Evolutionary conservation across 139 green algal species (phyloP).

Genomic region (Spirogloea muscicola): DNA sequence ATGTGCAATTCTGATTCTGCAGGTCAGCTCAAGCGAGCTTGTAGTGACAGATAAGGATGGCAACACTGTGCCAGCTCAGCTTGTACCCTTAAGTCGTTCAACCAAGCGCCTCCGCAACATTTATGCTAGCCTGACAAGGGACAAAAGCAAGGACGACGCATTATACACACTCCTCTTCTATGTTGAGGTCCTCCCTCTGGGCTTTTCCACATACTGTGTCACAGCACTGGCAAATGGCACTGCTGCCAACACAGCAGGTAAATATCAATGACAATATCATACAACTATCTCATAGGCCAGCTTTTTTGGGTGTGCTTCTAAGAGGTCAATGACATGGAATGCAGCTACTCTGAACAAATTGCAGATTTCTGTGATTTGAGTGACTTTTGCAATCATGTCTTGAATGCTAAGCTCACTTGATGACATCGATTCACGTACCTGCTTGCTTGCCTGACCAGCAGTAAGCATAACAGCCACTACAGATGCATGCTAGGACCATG

Average conservation of each 20-base stretch:
- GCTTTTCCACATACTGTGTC: slow-evolving; percentile 39
- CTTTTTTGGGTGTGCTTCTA: neutral
- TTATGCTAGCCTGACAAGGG: slow-evolving; percentile 5
- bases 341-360: neutral
- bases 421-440: too few species aligned
- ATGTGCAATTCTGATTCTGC: neutral
- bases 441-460: too few species aligned
- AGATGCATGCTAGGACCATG: too few species aligned
- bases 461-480: too few species aligned
- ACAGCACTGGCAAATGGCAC: neutral
- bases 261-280: neutral
- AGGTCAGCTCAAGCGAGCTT: neutral
- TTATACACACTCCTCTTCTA: slow-evolving; percentile 17
- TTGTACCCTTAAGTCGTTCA: neutral
- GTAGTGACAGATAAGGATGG: neutral
- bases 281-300: too few species aligned
- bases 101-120: neutral
- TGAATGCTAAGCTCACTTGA: too few species aligned
- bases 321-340: too few species aligned
- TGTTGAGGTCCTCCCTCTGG: slow-evolving; percentile 23
- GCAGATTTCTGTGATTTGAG: neutral
- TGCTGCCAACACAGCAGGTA: neutral
- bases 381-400: neutral
- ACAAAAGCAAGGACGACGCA: neutral
- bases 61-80: slow-evolving; percentile 6